Conservation (phyloP, 352 stramenopile genomes). For the Phytophthora hybrid region DNA sequence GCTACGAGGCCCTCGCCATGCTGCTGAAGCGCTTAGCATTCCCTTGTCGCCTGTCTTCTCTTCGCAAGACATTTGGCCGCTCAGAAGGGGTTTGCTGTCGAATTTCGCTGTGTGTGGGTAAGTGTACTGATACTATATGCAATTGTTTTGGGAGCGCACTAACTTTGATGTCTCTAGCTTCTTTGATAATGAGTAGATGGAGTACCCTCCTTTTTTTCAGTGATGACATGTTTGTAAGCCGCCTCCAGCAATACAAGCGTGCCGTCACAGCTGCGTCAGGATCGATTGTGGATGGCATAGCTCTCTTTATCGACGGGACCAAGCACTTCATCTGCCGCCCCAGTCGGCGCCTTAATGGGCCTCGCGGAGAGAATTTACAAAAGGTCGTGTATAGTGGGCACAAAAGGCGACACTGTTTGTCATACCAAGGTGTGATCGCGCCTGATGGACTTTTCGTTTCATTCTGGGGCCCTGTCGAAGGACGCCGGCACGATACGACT, state of each 20-base stretch:
- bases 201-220: not conserved
- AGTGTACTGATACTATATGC: no score
- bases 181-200: no score
- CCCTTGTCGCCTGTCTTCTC: not conserved
- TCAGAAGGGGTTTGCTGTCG: slow-evolving; percentile 3
- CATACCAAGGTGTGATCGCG: not conserved
- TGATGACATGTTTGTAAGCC: not conserved
- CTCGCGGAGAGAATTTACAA: not conserved
- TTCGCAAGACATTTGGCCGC: slow-evolving; percentile 5
- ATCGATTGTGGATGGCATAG: not conserved
- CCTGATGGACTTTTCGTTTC: slow-evolving; percentile 2
- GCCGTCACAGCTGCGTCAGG: not conserved
- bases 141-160: no score
- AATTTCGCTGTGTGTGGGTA: not conserved
- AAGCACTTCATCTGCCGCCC: slow-evolving; percentile 17
- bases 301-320: slow-evolving; percentile 1
- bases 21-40: not conserved
- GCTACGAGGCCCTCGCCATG: not conserved
- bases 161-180: no score
- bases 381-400: not conserved
- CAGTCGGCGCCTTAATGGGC: not conserved
- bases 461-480: slow-evolving; percentile 2
- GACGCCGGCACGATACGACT: not conserved
- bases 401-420: slow-evolving; percentile 2
- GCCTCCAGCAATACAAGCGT: slow-evolving; percentile 1